Conservation (phyloP, 805 yeast genomes). For the Candida sanyiensis region DNA sequence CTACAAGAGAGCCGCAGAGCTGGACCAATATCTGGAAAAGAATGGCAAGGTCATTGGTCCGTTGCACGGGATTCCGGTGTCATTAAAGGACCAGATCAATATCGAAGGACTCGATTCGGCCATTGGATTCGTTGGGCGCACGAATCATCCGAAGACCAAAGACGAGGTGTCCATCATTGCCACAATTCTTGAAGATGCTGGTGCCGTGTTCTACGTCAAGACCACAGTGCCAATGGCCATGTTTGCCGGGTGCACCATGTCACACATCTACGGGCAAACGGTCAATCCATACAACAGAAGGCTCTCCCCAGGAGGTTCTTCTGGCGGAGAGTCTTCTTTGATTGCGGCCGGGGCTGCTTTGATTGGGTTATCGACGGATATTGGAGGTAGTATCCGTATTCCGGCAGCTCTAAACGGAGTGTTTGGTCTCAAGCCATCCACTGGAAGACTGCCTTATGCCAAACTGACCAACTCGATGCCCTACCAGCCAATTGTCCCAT, state of each 20-base stretch:
- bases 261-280: constrained; percentile 53
- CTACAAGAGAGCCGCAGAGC: constrained; percentile 43
- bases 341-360: constrained; percentile 56
- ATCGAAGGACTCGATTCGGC: constrained; percentile 47
- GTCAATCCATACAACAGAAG: constrained; percentile 51
- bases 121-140: constrained; percentile 49
- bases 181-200: constrained; percentile 29
- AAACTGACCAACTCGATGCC: constrained; percentile 17
- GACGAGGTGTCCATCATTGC: constrained; percentile 41
- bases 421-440: constrained; percentile 57
- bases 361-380: constrained; percentile 61
- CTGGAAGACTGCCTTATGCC: constrained; percentile 41
- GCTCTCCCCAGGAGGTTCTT: constrained; percentile 65
- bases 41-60: constrained; percentile 54
- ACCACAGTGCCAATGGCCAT: constrained; percentile 64
- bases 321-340: constrained; percentile 66
- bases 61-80: constrained; percentile 62
- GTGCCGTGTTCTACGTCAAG: constrained; percentile 55
- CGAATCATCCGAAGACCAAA: constrained; percentile 13
- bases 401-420: constrained; percentile 63
- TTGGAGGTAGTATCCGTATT: constrained; percentile 63
- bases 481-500: constrained; percentile 40
- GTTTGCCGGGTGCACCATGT: constrained; percentile 62
- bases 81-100: constrained; percentile 59
- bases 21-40: constrained; percentile 45